Evolutionary conservation across 2,329 filamentous ascomycete species (phyloP), one percentile per base, ranked within the genome.

Genomic region (Scedosporium dehoogii): DNA sequence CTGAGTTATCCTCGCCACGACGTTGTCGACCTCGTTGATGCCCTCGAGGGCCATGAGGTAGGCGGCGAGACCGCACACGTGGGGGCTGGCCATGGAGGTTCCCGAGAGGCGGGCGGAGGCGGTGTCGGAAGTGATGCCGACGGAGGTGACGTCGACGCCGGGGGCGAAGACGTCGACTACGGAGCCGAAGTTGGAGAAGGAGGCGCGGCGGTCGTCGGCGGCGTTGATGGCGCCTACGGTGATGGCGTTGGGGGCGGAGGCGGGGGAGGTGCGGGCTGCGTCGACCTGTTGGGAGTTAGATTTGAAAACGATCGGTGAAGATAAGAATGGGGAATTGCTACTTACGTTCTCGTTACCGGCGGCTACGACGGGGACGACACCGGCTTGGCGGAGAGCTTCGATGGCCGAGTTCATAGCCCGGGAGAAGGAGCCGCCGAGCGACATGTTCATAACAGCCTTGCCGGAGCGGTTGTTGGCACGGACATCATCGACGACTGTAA

Each of bases 11-110:
- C 78, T 74, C 63, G 75, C 66, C 41, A 73, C 74, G 62, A 85
- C 78, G 12, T 69, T 73, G 48, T 70, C 73, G 25, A 81, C 75
- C 58, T 73, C 72, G 6, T 72, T 76, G 64, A 85, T 71, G 61
- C 72, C 68, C 73, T 85, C 81, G 62, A 85, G 77, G 60, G 75
- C 68, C 76, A 90, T 85, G 38, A 90, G 74, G 73, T 90, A 90
- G 29, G 85, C 86, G 14, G 84, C 85, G 3, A 90, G 76, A 58
- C 88, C 88, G 58, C 84, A 81, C 61, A 90, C 79, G 70, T 89
- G 86, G 1, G 87, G 87, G 12, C 81, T 81, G 27, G 87, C 85
- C 85, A 88, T 88, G 65, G 80, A 82, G 65, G 83, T 85, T 60
- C 82, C 83, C 67, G 77, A 81, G 58, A 85, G 73, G 18, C 70